Conservation (phyloP, 129 eudicot genomes). For the Helianthus tuberosus region DNA sequence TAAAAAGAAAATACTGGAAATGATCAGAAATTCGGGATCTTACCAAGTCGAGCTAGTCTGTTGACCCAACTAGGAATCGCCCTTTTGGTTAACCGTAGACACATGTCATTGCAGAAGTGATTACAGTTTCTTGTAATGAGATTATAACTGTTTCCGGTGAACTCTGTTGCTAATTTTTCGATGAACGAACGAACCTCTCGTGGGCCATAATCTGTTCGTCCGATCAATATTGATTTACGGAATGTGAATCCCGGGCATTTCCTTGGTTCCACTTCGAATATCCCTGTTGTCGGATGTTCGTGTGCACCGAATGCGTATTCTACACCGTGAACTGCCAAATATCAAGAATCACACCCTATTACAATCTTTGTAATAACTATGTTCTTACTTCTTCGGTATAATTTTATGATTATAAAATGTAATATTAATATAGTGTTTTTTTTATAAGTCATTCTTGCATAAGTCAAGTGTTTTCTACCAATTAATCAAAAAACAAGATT, state of each 20-base stretch:
- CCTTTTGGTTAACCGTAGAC: slow-evolving; percentile 63
- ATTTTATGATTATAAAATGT: neutral
- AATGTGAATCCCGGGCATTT: slow-evolving; percentile 87
- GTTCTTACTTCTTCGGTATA: neutral
- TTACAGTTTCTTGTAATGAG: slow-evolving; percentile 87
- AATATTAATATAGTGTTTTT: neutral
- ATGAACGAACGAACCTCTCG: slow-evolving; percentile 70
- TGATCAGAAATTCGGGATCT: slow-evolving; percentile 22
- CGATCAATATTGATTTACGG: slow-evolving; percentile 87
- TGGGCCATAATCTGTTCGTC: slow-evolving; percentile 78
- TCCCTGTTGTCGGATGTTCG: slow-evolving; percentile 77
- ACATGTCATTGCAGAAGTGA: slow-evolving; percentile 88
- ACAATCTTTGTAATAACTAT: slow-evolving; percentile 18
- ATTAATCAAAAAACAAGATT: slow-evolving; percentile 4
- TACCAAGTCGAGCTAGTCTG: slow-evolving; percentile 92
- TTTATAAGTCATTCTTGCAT: neutral
- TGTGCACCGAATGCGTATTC: slow-evolving; percentile 98
- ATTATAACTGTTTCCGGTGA: slow-evolving; percentile 76
- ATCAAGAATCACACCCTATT: slow-evolving; percentile 28
- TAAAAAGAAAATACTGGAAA: neutral
- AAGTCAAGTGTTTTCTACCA: neutral
- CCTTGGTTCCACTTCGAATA: slow-evolving; percentile 94
- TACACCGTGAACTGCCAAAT: slow-evolving; percentile 68
- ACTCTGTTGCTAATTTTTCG: slow-evolving; percentile 72
- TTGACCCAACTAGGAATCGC: slow-evolving; percentile 95